Base-by-base conservation (phyloP, 805 yeast species). In the Metschnikowia gruessii region DNA sequence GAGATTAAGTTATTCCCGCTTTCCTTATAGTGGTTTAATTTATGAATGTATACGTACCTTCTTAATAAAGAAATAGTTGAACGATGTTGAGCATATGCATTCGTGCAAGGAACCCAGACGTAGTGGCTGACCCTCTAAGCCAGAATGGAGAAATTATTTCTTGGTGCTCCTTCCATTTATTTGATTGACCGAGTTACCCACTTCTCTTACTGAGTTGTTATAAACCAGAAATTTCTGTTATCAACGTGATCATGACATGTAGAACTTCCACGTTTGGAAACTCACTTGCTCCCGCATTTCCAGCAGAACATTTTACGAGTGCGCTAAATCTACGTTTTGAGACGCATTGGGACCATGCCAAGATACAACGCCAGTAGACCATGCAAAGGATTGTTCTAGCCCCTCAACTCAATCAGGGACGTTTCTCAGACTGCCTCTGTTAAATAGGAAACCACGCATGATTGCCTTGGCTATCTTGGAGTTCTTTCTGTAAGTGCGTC, bases 1-100 rank as follows among this genome's bases (percentile, higher is more conserved):
- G 76, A 65, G 80, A 75, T 62, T 71, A 72, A 64, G 58, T 45
- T 46, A 46, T 35, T 33, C 35, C 47, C 44, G 44, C 50, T 43
- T 24, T 33, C 40, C 42, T 33, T 15, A 39, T 37, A 44, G 40
- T 42, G 45, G 51, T 44, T 44, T 47, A 50, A 43, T 46, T 52
- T 48, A 43, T 34, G 55, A 43, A 42, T 50, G 56, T 52, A 52
- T 48, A 52, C 54, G 41, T 50, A 44, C 46, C 52, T 48, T 50
- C 52, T 50, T 44, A 52, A 52, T 50, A 50, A 48, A 50, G 52
- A 46, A 51, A 49, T 43, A 46, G 47, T 43, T 33, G 35, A 43
- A 39, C 18, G 37, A 32, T 22, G 36, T 9, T 29, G 45, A 36
- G 21, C 4, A 30, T 30, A 17, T 17, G 17, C 33, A 10, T n/a